Base-by-base conservation (phyloP, 2,329 filamentous ascomycete genomes). In the Teratosphaeria destructans region DNA sequence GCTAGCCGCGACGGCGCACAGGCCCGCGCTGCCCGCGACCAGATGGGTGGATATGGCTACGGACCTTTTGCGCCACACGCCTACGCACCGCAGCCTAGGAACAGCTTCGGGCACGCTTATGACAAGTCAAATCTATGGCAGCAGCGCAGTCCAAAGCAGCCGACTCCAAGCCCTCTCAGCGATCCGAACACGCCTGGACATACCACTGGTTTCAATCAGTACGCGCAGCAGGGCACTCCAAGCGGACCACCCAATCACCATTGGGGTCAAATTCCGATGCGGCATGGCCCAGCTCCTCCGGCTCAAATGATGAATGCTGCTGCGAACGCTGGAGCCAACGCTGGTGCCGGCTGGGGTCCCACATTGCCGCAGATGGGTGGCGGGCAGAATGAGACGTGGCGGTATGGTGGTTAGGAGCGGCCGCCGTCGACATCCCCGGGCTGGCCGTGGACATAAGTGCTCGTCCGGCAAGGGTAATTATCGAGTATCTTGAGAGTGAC, bases 1-100 rank as follows among this genome's bases (percentile, higher is more conserved):
- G 65, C 68, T 8, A 71, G 67, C 53, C 66, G 70, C 11, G 68
- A 71, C 32, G 70, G 71, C 29, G 68, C 66, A 6, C 70, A 71
- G 52, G 68, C 71, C 5, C 66, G 71, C 26, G 61, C 68, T 62
- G 57, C 74, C 52, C 65, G 72, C 56, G 70, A 74, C 56, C 64
- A 69, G 57, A 58, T 58, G 57, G 57, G 57, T n/a, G 68, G 69
- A 29, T 67, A 67, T 57, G 62, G 53, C 52, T 49, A 49, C 43
- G 52, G 54, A 6, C 58, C 58, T 27, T 62, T 35, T 56, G 55
- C 57, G 10, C 57, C 59, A 11, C 57, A 56, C 39, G 56, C 19
- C 53, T 57, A 59, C 54, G 32, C 35, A 19, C 58, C 23, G 23
- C 52, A 56, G 35, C 52, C 49, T 5, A 56, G 64, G 10, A 67